Percentiles rank a stretch among this genome's conserved stretches.
These are phyloP conservation scores for Suhomyces guaymorum DNA, from an alignment of 1,139 yeast genomes.

Conservation along the genomic window DNA sequence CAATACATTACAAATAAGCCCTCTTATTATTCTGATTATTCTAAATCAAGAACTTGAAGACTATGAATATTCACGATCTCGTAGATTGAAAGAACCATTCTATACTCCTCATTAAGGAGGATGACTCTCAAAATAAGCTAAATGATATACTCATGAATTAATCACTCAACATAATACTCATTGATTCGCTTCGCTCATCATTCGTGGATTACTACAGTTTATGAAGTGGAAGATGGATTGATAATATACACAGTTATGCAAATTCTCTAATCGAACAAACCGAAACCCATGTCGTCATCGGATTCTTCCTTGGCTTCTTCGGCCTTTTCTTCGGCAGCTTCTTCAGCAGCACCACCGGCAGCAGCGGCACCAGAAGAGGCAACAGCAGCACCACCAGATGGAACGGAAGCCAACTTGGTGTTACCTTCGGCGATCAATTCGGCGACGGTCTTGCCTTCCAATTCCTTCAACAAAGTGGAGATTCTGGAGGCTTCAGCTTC, in stretches of 20 bases:
- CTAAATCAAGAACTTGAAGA: too few species aligned
- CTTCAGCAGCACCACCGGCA: slow-evolving; percentile 43
- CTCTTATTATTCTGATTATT: too few species aligned
- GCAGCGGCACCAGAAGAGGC: slow-evolving; percentile 47
- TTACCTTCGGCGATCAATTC: slow-evolving; percentile 80
- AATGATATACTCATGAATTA: too few species aligned
- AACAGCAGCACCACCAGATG: slow-evolving; percentile 82
- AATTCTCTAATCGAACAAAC: slow-evolving; percentile 72
- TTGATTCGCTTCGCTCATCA: too few species aligned
- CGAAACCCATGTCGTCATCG: slow-evolving; percentile 87
- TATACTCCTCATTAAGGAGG: too few species aligned
- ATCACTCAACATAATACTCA: too few species aligned
- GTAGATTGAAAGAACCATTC: too few species aligned
- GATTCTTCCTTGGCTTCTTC: slow-evolving; percentile 44
- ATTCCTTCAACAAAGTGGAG: slow-evolving; percentile 62
- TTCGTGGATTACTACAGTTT: too few species aligned
- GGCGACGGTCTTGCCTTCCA: slow-evolving; percentile 75
- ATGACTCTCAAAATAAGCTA: too few species aligned
- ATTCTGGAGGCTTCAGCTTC: slow-evolving; percentile 78
- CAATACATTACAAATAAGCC: too few species aligned
- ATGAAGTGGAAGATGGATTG: slow-evolving; percentile 5
- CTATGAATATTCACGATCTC: too few species aligned
- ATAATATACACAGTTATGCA: slow-evolving; percentile 9
- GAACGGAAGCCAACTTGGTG: slow-evolving; percentile 79
- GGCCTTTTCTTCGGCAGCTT: slow-evolving; percentile 39